Conservation (phyloP, 805 yeast genomes). For the Cyberlindnera nakhonratchasimensis region DNA sequence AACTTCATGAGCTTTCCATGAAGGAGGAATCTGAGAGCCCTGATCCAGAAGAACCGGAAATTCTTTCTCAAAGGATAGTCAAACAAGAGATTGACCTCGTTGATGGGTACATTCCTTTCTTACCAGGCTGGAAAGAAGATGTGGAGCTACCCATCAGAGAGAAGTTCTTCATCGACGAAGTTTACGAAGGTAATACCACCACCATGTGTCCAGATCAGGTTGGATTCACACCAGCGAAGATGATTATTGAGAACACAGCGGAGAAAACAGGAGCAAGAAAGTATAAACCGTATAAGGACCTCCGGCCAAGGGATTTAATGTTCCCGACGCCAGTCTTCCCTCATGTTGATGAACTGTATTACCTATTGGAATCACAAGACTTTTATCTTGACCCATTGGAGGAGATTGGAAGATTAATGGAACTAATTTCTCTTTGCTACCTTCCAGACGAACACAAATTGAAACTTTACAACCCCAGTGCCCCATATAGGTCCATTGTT, state of each 20-base stretch:
- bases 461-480: constrained; percentile 33
- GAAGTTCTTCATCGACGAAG: constrained; percentile 33
- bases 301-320: constrained; percentile 25
- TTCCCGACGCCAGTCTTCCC: constrained; percentile 36
- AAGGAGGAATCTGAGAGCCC: constrained; percentile 4
- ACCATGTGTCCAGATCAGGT: not conserved
- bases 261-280: constrained; percentile 10
- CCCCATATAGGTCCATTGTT: constrained; percentile 36
- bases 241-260: constrained; percentile 16
- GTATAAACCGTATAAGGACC: constrained; percentile 30
- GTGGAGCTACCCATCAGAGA: constrained; percentile 23
- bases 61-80: constrained; percentile 4
- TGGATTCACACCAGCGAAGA: constrained; percentile 21
- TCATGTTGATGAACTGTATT: constrained; percentile 46
- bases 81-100: constrained; percentile 9
- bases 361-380: constrained; percentile 47
- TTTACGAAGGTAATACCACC: constrained; percentile 10
- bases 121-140: constrained; percentile 18
- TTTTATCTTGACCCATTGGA: constrained; percentile 59
- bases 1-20: not conserved
- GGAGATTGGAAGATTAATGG: constrained; percentile 55
- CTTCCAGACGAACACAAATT: constrained; percentile 36
- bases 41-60: constrained; percentile 1
- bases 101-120: constrained; percentile 28
- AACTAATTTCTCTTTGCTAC: constrained; percentile 36